A percentile compares a stretch with the other conserved stretches of the same genome.
These are phyloP conservation scores for Verruconis gallopava DNA, from an alignment of 2,329 filamentous ascomycete species.

Conservation along the genomic window DNA sequence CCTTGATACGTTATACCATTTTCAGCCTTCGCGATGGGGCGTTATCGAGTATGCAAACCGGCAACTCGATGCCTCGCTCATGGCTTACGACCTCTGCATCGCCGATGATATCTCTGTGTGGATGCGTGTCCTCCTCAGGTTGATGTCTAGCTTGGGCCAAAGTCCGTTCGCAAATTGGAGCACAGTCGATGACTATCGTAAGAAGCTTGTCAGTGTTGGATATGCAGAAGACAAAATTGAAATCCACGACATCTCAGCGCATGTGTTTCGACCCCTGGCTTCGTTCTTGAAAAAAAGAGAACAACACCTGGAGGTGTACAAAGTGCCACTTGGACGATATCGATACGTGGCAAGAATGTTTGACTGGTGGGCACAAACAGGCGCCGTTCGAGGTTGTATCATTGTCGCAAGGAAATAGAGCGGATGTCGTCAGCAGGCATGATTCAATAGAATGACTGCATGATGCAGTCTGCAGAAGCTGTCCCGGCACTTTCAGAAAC, in stretches of 20 bases:
- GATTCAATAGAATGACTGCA: too few relatives aligned
- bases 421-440: too few relatives aligned
- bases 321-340: slow-evolving; percentile 26
- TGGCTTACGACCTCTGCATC: slow-evolving; percentile 42
- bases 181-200: slow-evolving; percentile 32
- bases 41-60: slow-evolving; percentile 31
- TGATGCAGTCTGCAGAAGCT: too few relatives aligned
- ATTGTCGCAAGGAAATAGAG: slow-evolving; percentile 25
- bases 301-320: slow-evolving; percentile 21
- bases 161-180: slow-evolving; percentile 39
- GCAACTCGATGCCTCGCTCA: slow-evolving; percentile 34
- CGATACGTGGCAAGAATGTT: slow-evolving; percentile 24
- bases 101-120: slow-evolving; percentile 15
- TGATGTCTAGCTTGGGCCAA: slow-evolving; percentile 34
- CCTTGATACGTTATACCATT: slow-evolving; percentile 46
- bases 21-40: slow-evolving; percentile 37
- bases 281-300: slow-evolving; percentile 29
- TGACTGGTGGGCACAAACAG: slow-evolving; percentile 29
- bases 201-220: slow-evolving; percentile 34
- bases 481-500: too few relatives aligned
- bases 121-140: slow-evolving; percentile 22
- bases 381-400: slow-evolving; percentile 26
- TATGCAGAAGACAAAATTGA: slow-evolving; percentile 31
- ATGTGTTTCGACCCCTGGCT: slow-evolving; percentile 40
- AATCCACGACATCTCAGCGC: slow-evolving; percentile 38